A percentile compares a stretch with the other conserved stretches of the same genome.
Conservation (phyloP, 75 land plant species). For the Pinus albicaulis region DNA sequence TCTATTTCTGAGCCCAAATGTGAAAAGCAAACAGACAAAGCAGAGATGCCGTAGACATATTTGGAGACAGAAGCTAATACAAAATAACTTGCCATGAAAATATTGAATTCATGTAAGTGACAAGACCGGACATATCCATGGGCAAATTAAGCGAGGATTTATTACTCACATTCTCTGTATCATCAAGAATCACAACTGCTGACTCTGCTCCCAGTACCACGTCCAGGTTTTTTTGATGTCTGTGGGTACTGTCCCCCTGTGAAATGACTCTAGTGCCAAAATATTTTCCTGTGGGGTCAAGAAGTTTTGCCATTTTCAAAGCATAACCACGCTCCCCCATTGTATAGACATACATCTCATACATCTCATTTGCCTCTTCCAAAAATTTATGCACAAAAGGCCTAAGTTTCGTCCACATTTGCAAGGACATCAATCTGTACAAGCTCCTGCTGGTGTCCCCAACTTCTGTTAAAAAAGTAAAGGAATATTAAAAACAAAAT, state of each 20-base stretch:
- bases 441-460: slow-evolving; percentile 46
- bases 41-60: too few species aligned
- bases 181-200: slow-evolving; percentile 93
- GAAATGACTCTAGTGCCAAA: slow-evolving; percentile 82
- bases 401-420: slow-evolving; percentile 92
- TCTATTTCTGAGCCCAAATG: too few species aligned
- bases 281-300: slow-evolving; percentile 73
- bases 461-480: slow-evolving; percentile 4
- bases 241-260: slow-evolving; percentile 78
- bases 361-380: slow-evolving; percentile 76
- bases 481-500: not conserved
- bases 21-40: too few species aligned
- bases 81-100: too few species aligned
- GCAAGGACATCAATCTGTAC: slow-evolving; percentile 53
- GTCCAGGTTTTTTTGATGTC: slow-evolving; percentile 92
- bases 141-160: too few species aligned
- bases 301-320: slow-evolving; percentile 74
- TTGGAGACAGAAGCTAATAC: too few species aligned
- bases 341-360: slow-evolving; percentile 93
- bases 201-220: slow-evolving; percentile 88
- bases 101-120: too few species aligned
- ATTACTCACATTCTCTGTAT: slow-evolving; percentile 78
- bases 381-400: slow-evolving; percentile 82
- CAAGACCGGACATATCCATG: too few species aligned
- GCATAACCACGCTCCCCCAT: slow-evolving; percentile 96